Conservation (phyloP, 257 asterid genomes). For the Solanum raphanifolium region DNA sequence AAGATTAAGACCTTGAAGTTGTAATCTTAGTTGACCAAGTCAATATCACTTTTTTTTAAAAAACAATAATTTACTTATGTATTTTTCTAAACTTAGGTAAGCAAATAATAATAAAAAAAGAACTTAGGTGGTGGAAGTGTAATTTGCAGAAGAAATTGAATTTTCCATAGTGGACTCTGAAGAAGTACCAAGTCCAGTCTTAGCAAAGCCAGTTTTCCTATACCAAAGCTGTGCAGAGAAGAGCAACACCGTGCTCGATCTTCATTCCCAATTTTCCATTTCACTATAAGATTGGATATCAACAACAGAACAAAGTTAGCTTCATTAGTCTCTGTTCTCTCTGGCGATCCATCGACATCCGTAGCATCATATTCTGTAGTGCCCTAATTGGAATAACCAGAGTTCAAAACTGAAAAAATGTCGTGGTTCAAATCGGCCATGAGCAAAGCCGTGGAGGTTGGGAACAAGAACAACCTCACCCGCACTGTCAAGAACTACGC, state of each 20-base stretch:
- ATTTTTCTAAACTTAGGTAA: background rate
- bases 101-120: background rate
- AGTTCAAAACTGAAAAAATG: conserved; percentile 52
- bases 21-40: background rate
- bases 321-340: background rate
- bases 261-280: background rate
- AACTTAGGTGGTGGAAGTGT: background rate
- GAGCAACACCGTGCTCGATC: background rate
- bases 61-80: background rate
- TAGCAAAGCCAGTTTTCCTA: background rate
- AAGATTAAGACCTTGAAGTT: background rate
- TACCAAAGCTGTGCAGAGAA: background rate
- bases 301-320: background rate
- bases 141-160: background rate
- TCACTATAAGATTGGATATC: background rate
- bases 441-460: conserved; percentile 96
- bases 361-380: background rate
- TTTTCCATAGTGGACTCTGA: background rate
- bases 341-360: background rate
- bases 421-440: conserved; percentile 95
- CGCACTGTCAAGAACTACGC: conserved; percentile 86
- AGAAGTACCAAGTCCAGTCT: background rate
- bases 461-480: conserved; percentile 80
- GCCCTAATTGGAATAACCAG: background rate
- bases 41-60: background rate